Percentiles rank a stretch among this genome's conserved stretches.
phyloP scores from a whole-genome alignment of 352 stramenopile genomes.

The Globisporangium perplexum region DNA sequence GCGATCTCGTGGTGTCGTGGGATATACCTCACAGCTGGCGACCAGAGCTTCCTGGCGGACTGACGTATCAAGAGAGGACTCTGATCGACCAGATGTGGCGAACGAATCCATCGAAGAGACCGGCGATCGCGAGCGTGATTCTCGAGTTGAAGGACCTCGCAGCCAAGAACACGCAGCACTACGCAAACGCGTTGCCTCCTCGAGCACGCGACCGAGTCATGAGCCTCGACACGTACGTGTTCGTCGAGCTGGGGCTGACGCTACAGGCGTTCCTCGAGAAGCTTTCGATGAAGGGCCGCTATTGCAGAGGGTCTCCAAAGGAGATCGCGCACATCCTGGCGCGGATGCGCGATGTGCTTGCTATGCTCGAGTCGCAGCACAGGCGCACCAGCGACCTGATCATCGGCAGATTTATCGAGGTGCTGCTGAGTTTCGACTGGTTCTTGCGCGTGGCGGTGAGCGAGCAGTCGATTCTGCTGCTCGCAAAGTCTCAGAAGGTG shows the following conservation, averaged over 20 bases:
- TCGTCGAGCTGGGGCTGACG: neutral
- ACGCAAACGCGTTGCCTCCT: no score
- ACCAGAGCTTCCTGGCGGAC: neutral
- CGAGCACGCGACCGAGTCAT: no score
- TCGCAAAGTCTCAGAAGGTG: neutral
- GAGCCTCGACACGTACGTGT: neutral
- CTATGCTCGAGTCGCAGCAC: neutral
- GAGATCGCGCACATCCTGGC: neutral
- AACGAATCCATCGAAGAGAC: neutral
- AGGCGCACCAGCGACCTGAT: no score
- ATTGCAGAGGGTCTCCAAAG: neutral
- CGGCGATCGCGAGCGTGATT: neutral
- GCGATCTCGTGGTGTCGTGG: neutral
- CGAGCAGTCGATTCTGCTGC: neutral
- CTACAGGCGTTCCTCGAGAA: neutral
- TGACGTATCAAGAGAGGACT: neutral
- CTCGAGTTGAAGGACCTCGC: neutral
- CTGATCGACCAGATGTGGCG: conserved; percentile 1
- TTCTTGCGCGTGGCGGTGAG: no score
- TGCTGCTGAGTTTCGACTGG: no score
- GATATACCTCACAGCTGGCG: neutral
- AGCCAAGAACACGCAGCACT: neutral
- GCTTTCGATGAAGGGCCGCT: neutral
- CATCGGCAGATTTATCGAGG: no score
- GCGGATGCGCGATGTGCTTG: neutral